Evolutionary conservation across 179 eudicot genomes (phyloP), one percentile per base, ranked within the genome.

Genomic region (Heliamphora pulchella): DNA sequence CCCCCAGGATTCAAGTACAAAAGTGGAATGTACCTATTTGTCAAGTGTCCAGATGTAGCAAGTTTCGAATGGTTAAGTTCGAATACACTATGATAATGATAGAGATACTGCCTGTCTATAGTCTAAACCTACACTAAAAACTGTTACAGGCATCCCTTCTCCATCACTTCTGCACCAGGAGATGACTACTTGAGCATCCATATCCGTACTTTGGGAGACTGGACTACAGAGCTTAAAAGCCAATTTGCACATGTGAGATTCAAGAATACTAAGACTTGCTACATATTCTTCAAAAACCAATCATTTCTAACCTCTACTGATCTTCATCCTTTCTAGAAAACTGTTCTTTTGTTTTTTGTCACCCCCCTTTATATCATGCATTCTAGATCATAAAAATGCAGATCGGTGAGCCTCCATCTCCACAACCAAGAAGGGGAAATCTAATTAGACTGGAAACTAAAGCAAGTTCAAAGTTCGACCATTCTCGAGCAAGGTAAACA

Each of bases 1-100:
- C 99, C 98, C 17, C 84, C 83, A 43, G 91, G 86, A 78, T 94
- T 94, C 86, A 92, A 83, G 84, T 96, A 96, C 89, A 90, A 91
- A 91, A 96, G 99, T 81, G 97, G 98, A 72, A 96, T 96, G 99
- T 96, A 96, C 85, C 83, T 96, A 50, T 96, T 92, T 63, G 97
- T 92, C 76, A 94, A 94, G 85, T 94, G 99, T 74, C 97, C 97
- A 31, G 97, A 92, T 71, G 78, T 94, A 84, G 90, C 99, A 50
- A 86, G 81, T 75, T 92, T 90, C 63, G 98, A 96, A 87, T 96
- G 99, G 99, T 96, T 88, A 20, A 46, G 18, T 43, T 20, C 44
- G 22, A 41, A 62, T 15, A 54, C 39, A 14, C 44, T 15, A 20
- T 20, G 2, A 59, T 39, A 50, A 3, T 51, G 13, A 66, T 50